Percentiles rank a stretch among this genome's conserved stretches.
Evolutionary conservation across 805 yeast species (phyloP).

Genomic region (Sugiyamaella americana): DNA sequence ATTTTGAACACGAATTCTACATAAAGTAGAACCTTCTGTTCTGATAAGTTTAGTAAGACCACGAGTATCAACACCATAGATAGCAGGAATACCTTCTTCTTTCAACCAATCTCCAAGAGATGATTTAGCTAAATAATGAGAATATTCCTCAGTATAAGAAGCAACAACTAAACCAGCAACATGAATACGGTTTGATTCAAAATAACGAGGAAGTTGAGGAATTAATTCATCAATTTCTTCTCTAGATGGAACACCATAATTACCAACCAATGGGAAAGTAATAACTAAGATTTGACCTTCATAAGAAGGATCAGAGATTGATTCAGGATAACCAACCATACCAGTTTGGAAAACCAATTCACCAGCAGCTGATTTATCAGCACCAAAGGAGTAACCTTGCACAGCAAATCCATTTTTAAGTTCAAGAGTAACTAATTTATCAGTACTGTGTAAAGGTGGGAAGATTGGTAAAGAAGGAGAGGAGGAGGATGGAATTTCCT

Average conservation of each 20-base stretch:
- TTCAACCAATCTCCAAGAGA: constrained; percentile 92
- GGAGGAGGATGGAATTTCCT: background rate
- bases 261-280: constrained; percentile 95
- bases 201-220: constrained; percentile 77
- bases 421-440: constrained; percentile 80
- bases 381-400: constrained; percentile 97
- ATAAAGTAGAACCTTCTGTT: constrained; percentile 86
- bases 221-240: constrained; percentile 65
- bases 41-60: constrained; percentile 88
- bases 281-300: constrained; percentile 95
- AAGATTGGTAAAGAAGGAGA: constrained; percentile 66
- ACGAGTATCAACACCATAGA: constrained; percentile 97
- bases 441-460: constrained; percentile 81
- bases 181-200: constrained; percentile 88
- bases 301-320: constrained; percentile 96
- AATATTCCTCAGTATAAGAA: constrained; percentile 91
- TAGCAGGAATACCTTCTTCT: constrained; percentile 87
- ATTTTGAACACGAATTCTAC: constrained; percentile 60
- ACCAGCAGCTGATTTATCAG: constrained; percentile 83
- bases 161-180: constrained; percentile 96
- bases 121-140: constrained; percentile 88
- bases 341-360: constrained; percentile 99
- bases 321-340: constrained; percentile 99
- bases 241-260: constrained; percentile 98
- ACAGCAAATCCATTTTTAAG: constrained; percentile 78